Percentiles rank a stretch among this genome's conserved stretches.
Evolutionary conservation across 1,139 yeast species (phyloP).

Genomic region (Sugiyamaella xylanicola): DNA sequence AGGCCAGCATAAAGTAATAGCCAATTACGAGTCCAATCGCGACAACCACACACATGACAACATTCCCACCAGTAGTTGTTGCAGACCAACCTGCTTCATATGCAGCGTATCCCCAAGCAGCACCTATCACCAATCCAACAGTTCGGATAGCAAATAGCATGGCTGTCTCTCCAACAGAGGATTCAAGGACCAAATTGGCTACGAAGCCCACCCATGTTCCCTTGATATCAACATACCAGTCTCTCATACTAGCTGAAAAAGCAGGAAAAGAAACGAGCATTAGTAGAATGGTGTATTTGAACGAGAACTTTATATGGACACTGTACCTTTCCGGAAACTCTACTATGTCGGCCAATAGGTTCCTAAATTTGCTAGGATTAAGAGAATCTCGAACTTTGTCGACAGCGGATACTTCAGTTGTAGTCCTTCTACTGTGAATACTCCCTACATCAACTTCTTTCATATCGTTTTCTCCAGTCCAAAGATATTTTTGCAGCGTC

Average conservation of each 20-base stretch:
- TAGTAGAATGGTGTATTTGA: constrained; percentile 49
- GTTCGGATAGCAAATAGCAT: constrained; percentile 51
- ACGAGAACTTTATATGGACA: constrained; percentile 41
- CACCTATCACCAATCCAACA: constrained; percentile 51
- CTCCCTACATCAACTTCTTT: constrained; percentile 33
- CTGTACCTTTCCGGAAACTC: constrained; percentile 20
- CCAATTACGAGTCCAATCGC: constrained; percentile 50
- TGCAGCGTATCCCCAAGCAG: constrained; percentile 53
- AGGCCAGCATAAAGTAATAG: constrained; percentile 47
- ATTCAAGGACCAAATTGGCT: constrained; percentile 52
- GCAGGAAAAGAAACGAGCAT: constrained; percentile 54
- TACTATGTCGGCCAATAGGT: constrained; percentile 19
- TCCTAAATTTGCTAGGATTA: not conserved
- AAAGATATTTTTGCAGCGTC: constrained; percentile 44
- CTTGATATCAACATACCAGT: constrained; percentile 50
- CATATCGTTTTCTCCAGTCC: constrained; percentile 31
- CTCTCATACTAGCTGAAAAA: constrained; percentile 49
- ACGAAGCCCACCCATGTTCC: constrained; percentile 59
- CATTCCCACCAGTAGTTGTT: constrained; percentile 45
- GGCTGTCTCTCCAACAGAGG: constrained; percentile 55
- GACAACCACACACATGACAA: constrained; percentile 49
- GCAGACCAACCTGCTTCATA: constrained; percentile 44
- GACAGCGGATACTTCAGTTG: too few species aligned
- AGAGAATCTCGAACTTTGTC: too few species aligned
- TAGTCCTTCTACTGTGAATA: constrained; percentile 16